These are phyloP conservation scores for Colletotrichum cordylinicola DNA, from an alignment of 2,329 filamentous ascomycete species.

Conservation along the genomic window DNA sequence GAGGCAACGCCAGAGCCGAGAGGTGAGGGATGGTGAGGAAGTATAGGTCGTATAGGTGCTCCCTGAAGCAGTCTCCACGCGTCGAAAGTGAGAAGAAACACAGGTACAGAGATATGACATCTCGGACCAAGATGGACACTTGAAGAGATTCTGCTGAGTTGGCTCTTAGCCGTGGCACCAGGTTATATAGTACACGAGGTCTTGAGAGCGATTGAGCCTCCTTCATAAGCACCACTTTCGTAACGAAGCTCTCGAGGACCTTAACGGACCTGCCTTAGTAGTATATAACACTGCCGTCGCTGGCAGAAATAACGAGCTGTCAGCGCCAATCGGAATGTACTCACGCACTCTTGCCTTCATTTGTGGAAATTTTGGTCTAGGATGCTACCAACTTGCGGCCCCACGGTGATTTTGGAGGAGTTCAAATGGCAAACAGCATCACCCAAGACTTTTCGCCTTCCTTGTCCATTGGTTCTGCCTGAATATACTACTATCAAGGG, in stretches of 20 bases:
- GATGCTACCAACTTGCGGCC: background rate
- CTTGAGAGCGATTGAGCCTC: rapidly evolving
- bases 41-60: background rate
- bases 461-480: background rate
- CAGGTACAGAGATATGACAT: too few species aligned
- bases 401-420: background rate
- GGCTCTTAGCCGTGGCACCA: too few species aligned
- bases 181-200: background rate
- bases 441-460: background rate
- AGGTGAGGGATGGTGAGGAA: background rate
- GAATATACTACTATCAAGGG: background rate
- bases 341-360: rapidly evolving
- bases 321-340: background rate
- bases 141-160: too few species aligned
- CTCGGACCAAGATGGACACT: too few species aligned
- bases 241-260: background rate
- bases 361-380: background rate
- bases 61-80: background rate
- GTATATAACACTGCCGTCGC: background rate
- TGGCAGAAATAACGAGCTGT: rapidly evolving
- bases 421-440: background rate
- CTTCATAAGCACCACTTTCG: background rate
- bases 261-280: background rate
- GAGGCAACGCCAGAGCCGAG: background rate
- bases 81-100: background rate